Evolutionary conservation across 768 basidiomycete genomes (phyloP), one percentile per base, ranked within the genome.

Genomic region (Lentinus brumalis): DNA sequence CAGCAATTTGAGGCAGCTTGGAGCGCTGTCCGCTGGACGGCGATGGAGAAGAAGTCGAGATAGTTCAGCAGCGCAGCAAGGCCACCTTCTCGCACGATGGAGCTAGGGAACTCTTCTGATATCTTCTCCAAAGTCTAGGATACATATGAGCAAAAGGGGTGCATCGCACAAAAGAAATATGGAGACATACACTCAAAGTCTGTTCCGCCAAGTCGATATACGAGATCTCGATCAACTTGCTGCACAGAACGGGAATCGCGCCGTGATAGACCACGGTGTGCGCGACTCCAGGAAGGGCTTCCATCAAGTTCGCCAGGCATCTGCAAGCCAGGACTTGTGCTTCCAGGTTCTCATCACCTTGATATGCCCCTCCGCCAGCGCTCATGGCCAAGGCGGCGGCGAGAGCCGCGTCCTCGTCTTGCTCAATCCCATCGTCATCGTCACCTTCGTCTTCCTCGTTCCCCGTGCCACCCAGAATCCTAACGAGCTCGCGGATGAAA

Each of bases 141-240:
- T 67, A 50, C 39, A 49, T 57, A 62, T 68, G 54, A 66, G 64
- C 53, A 55, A 64, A 60, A 60, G 16, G 46, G 32, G 52, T 21
- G 21, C 26, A 53, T 61, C 66, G 51, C 59, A 32, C 53, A 52
- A 58, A 50, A 67, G n/a, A 50, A 8, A 63, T 26, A 39, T 41
- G 66, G 56, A 39, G 53, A 85, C 95, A 79, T 79, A 98, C 96
- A 71, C 93, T 96, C 66, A 99, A 78, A 9, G 96, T 98, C 77
- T 99, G 97, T 73, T 98, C 97, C 12, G 97, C 97, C 49, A 99
- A 81, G 75, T 99, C 97, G 66, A 99, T 98, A 71, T 96, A 97
- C 26, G 93, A 92, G 59, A 99, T 99, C 76, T 97, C 94, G 72
- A 94, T 87, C 62, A 99, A 78, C 74, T 99, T 98, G 83, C 91